Conservation (phyloP, 2,329 filamentous ascomycete genomes). For the Fusarium verticillioides region DNA sequence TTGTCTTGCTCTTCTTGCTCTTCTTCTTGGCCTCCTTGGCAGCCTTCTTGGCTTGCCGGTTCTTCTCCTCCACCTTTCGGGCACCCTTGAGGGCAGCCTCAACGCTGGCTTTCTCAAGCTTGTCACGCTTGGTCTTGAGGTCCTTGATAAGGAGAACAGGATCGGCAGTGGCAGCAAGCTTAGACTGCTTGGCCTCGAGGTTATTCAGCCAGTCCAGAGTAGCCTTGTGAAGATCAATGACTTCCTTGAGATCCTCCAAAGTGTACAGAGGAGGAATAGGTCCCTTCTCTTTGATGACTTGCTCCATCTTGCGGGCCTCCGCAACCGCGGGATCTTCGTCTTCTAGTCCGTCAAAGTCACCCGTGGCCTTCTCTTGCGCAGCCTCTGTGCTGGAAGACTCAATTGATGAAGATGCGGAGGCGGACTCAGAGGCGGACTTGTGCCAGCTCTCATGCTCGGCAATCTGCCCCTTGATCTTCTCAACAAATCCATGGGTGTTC, state of each 20-base stretch:
- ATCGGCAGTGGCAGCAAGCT: slow-evolving; percentile 76
- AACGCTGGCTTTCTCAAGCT: slow-evolving; percentile 76
- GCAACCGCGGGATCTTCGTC: slow-evolving; percentile 66
- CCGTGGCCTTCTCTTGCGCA: slow-evolving; percentile 60
- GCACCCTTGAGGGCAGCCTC: slow-evolving; percentile 78
- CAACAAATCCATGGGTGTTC: slow-evolving; percentile 76
- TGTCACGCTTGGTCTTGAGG: slow-evolving; percentile 72
- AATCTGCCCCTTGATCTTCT: slow-evolving; percentile 76
- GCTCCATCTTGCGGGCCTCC: slow-evolving; percentile 58
- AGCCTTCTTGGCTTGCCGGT: slow-evolving; percentile 60
- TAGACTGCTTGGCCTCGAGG: slow-evolving; percentile 76
- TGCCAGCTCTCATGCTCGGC: slow-evolving; percentile 72
- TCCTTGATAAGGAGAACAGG: slow-evolving; percentile 80
- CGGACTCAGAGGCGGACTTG: slow-evolving; percentile 64
- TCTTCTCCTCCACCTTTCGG: slow-evolving; percentile 62
- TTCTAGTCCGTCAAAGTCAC: slow-evolving; percentile 79
- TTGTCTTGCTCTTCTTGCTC: slow-evolving; percentile 55
- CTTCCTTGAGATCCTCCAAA: slow-evolving; percentile 73
- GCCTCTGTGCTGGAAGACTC: slow-evolving; percentile 56
- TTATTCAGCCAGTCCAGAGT: slow-evolving; percentile 80
- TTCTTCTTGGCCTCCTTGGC: slow-evolving; percentile 55
- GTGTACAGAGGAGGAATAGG: slow-evolving; percentile 76
- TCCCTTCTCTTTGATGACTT: slow-evolving; percentile 58
- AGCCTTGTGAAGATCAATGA: slow-evolving; percentile 71
- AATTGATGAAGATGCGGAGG: slow-evolving; percentile 56